These are phyloP conservation scores for Aspergillus carlsbadensis DNA, from an alignment of 495 filamentous ascomycete genomes.

Conservation along the genomic window DNA sequence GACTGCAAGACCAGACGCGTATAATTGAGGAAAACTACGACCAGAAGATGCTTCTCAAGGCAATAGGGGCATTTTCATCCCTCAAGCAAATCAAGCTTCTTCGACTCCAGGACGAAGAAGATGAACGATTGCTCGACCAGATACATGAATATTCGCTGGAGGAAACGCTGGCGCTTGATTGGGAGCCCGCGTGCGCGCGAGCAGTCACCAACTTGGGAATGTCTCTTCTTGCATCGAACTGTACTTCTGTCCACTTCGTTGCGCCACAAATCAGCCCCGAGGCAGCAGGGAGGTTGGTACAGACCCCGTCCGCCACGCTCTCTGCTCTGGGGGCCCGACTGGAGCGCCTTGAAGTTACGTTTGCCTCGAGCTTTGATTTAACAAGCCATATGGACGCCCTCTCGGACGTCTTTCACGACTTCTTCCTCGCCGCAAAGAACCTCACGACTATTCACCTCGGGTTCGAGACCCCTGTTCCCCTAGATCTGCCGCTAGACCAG, in stretches of 20 bases:
- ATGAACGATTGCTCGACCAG: constrained; percentile 48
- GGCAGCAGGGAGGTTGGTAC: constrained; percentile 51
- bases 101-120: constrained; percentile 58
- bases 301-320: constrained; percentile 46
- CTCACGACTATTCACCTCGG: constrained; percentile 66
- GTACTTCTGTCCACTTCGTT: constrained; percentile 58
- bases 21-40: constrained; percentile 32
- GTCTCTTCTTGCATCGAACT: constrained; percentile 55
- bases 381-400: constrained; percentile 54
- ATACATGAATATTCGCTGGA: constrained; percentile 28
- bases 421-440: constrained; percentile 58
- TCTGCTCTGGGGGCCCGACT: constrained; percentile 54
- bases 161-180: constrained; percentile 48
- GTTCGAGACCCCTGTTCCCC: constrained; percentile 56
- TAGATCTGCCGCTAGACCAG: constrained; percentile 55
- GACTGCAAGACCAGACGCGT: constrained; percentile 33
- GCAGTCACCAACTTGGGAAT: constrained; percentile 57
- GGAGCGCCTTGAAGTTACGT: constrained; percentile 57
- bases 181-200: constrained; percentile 63
- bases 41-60: constrained; percentile 43
- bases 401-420: constrained; percentile 52
- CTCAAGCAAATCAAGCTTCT: constrained; percentile 68
- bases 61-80: constrained; percentile 55
- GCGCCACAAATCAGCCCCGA: constrained; percentile 65
- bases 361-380: constrained; percentile 56